Evolutionary conservation across 345 rosid species (phyloP).

Genomic region (Trapa bicornis): DNA sequence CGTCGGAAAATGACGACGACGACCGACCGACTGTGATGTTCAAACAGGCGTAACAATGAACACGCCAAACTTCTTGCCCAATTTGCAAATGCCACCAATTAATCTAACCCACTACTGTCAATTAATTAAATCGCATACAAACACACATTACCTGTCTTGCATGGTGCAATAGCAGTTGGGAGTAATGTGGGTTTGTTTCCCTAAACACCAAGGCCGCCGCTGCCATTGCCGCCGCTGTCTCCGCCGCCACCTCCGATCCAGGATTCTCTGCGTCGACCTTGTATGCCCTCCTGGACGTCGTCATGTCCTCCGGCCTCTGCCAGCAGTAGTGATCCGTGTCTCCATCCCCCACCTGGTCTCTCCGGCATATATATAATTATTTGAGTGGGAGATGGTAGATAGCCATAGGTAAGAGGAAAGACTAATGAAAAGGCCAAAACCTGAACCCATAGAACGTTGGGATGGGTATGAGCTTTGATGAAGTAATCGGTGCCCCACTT

Average conservation of each 20-base stretch:
- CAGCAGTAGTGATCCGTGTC: conserved; percentile 84
- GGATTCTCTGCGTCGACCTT: conserved; percentile 61
- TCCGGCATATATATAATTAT: too few species aligned
- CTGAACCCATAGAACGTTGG: conserved; percentile 50
- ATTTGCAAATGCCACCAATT: not conserved
- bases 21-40: too few species aligned
- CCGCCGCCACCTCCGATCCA: conserved; percentile 69
- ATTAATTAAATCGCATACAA: not conserved
- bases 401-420: too few species aligned
- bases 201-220: conserved; percentile 71
- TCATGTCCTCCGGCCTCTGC: conserved; percentile 99
- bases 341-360: conserved; percentile 70
- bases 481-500: conserved; percentile 92
- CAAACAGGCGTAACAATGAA: too few species aligned
- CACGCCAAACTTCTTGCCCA: too few species aligned
- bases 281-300: conserved; percentile 54
- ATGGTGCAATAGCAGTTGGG: conserved; percentile 59
- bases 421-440: conserved; percentile 7
- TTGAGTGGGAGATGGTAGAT: too few species aligned
- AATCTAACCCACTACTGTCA: not conserved
- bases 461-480: conserved; percentile 57
- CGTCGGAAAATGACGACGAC: too few species aligned
- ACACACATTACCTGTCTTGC: conserved; percentile 33
- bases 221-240: conserved; percentile 85
- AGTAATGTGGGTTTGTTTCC: conserved; percentile 54